Evolutionary conservation across 2,329 filamentous ascomycete species (phyloP).

Genomic region (Thielaviopsis ethacetica): DNA sequence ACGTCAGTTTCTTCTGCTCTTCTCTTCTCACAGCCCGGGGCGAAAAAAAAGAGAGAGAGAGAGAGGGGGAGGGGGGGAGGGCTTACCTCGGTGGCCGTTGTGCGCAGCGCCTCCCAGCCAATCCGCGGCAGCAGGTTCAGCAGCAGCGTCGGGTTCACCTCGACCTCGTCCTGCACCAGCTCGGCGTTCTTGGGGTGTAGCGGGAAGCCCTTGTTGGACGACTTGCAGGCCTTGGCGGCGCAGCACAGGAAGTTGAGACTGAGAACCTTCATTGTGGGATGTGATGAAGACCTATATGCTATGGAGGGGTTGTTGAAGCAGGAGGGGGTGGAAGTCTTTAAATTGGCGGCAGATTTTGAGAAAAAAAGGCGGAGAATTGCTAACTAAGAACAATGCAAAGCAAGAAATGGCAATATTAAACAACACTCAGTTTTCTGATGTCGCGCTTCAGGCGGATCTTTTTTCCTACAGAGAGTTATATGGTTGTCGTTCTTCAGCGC

Average conservation of each 20-base stretch:
- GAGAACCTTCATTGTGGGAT: constrained; percentile 64
- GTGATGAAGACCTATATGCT: neutral
- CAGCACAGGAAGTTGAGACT: constrained; percentile 95
- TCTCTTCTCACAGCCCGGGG: neutral
- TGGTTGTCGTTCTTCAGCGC: neutral
- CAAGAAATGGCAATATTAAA: neutral
- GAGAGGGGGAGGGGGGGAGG: no score
- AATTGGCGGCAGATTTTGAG: neutral
- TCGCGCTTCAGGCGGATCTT: neutral
- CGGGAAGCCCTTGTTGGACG: constrained; percentile 62
- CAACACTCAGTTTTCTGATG: neutral
- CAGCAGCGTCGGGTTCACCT: constrained; percentile 66
- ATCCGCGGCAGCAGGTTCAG: constrained; percentile 72
- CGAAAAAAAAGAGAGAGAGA: neutral
- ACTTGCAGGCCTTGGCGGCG: constrained; percentile 89
- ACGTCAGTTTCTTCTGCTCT: neutral
- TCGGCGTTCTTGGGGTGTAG: constrained; percentile 86
- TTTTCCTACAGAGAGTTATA: neutral
- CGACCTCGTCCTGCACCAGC: constrained; percentile 68
- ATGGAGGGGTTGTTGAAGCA: neutral
- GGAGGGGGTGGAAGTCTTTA: no score
- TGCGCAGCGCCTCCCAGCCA: constrained; percentile 70
- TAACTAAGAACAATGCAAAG: neutral
- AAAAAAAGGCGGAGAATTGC: neutral
- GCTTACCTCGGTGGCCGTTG: constrained; percentile 59